phyloP scores from a whole-genome alignment of 768 basidiomycete species.

The Pleurotus eryngii region DNA sequence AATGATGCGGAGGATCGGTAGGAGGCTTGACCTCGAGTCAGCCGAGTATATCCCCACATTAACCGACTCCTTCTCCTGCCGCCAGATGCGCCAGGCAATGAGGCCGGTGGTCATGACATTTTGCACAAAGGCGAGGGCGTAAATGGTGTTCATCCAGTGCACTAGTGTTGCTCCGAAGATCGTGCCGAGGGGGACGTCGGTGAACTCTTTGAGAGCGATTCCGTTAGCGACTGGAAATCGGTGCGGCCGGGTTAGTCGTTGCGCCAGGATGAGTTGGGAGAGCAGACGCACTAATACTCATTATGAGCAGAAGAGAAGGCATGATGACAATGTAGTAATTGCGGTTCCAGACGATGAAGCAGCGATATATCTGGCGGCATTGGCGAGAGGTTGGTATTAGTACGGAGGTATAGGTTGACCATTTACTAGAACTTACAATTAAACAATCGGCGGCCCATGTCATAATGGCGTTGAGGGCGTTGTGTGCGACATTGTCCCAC shows the following conservation, averaged over 20 bases:
- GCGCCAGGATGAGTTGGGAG: neutral
- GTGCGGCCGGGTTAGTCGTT: neutral
- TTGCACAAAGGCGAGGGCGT: slow-evolving; percentile 35
- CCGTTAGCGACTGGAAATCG: slow-evolving; percentile 24
- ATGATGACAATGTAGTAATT: slow-evolving; percentile 29
- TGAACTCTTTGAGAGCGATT: slow-evolving; percentile 15
- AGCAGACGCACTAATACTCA: slow-evolving; percentile 28
- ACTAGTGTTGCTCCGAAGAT: slow-evolving; percentile 25
- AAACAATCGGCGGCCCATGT: slow-evolving; percentile 20
- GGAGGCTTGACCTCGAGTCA: slow-evolving; percentile 8
- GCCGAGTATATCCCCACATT: slow-evolving; percentile 5
- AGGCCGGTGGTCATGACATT: slow-evolving; percentile 39
- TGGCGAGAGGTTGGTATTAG: neutral
- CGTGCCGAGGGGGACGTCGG: slow-evolving; percentile 24
- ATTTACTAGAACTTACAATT: slow-evolving; percentile 5
- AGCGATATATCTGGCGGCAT: slow-evolving; percentile 28
- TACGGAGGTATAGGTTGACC: neutral
- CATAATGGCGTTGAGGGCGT: slow-evolving; percentile 11
- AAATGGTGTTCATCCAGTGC: slow-evolving; percentile 33
- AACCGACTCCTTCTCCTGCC: slow-evolving; percentile 4
- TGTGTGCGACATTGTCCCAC: slow-evolving; percentile 18
- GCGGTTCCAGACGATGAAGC: slow-evolving; percentile 37
- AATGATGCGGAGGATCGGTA: slow-evolving; percentile 12
- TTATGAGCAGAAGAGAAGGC: slow-evolving; percentile 30
- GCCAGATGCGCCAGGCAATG: slow-evolving; percentile 38